phyloP scores from a whole-genome alignment of 495 filamentous ascomycete species.

The Aspergillus kassunensis region DNA sequence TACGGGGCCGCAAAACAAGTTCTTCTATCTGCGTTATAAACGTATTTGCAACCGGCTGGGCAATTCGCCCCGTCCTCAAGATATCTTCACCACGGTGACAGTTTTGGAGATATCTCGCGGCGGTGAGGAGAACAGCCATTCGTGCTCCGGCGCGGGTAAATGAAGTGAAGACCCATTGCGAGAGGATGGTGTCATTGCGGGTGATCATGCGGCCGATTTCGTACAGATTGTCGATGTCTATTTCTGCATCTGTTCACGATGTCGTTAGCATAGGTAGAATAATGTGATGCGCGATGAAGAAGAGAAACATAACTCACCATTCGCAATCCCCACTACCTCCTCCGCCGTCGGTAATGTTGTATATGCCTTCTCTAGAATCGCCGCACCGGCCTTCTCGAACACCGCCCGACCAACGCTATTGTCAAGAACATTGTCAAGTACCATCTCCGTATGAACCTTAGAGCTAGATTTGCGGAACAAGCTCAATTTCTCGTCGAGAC shows the following conservation, averaged over 20 bases:
- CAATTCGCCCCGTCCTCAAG: neutral
- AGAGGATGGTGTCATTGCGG: neutral
- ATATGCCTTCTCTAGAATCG: slow-evolving; percentile 17
- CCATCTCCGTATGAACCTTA: neutral
- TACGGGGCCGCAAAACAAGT: slow-evolving; percentile 13
- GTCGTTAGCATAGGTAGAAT: neutral
- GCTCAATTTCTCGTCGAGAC: neutral
- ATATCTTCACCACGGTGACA: neutral
- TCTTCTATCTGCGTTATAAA: slow-evolving; percentile 19
- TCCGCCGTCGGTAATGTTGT: slow-evolving; percentile 7
- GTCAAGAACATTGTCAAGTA: neutral
- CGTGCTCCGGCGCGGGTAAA: slow-evolving; percentile 27
- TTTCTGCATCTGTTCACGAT: neutral
- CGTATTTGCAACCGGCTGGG: neutral
- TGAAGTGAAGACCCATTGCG: slow-evolving; percentile 22
- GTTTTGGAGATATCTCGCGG: slow-evolving; percentile 7
- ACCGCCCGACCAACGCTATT: neutral
- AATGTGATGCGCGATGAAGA: neutral
- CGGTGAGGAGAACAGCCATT: slow-evolving; percentile 10
- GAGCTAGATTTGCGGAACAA: neutral
- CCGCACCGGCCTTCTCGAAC: slow-evolving; percentile 18
- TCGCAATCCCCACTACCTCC: slow-evolving; percentile 20
- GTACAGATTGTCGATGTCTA: slow-evolving; percentile 10
- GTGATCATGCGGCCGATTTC: slow-evolving; percentile 21
- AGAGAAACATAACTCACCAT: slow-evolving; percentile 20